Evolutionary conservation across 2,329 filamentous ascomycete genomes (phyloP).

Genomic region (Cryoendolithus antarcticus): DNA sequence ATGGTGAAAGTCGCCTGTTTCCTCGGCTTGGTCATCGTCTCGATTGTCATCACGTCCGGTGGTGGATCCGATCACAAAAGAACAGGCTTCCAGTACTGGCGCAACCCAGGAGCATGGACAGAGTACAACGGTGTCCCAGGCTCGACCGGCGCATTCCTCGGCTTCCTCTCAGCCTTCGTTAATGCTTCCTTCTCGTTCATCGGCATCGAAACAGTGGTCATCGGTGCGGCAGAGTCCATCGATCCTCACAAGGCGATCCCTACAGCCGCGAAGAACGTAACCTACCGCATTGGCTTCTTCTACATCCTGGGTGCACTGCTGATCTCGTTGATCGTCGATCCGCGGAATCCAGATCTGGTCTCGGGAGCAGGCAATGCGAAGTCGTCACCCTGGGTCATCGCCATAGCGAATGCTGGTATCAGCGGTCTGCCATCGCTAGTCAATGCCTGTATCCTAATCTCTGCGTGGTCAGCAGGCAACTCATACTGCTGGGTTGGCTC

Average conservation of each 20-base stretch:
- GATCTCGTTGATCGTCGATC: slow-evolving; percentile 48
- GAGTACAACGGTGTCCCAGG: slow-evolving; percentile 18
- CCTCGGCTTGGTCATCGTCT: slow-evolving; percentile 25
- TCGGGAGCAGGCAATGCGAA: slow-evolving; percentile 29
- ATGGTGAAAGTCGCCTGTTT: slow-evolving; percentile 27
- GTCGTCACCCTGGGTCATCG: slow-evolving; percentile 55
- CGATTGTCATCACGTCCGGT: slow-evolving; percentile 27
- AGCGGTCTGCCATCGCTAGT: slow-evolving; percentile 57
- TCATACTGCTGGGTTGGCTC: slow-evolving; percentile 41
- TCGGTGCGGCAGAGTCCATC: slow-evolving; percentile 42
- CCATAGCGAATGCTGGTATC: slow-evolving; percentile 55
- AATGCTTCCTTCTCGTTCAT: slow-evolving; percentile 39
- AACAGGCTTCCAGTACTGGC: slow-evolving; percentile 18
- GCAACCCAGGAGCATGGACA: slow-evolving; percentile 18
- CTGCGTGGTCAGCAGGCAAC: slow-evolving; percentile 57
- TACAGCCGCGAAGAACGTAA: slow-evolving; percentile 35
- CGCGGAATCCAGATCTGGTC: slow-evolving; percentile 37
- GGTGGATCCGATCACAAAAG: slow-evolving; percentile 26
- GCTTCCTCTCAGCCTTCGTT: slow-evolving; percentile 18
- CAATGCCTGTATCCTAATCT: slow-evolving; percentile 64
- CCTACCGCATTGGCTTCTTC: slow-evolving; percentile 33
- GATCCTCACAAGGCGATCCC: slow-evolving; percentile 41
- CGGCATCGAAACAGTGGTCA: slow-evolving; percentile 41
- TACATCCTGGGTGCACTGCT: slow-evolving; percentile 45
- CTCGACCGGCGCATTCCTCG: slow-evolving; percentile 20